Conservation (phyloP, 164 flowering plant genomes). For the Vitis vinifera region ASM3070453v1 NC_081818.1:23211501-23212000, state of each 20-base stretch:
- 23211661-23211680: constrained; percentile 30
- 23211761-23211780: too few relatives aligned
- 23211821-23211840: neutral
- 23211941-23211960: neutral
- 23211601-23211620: constrained; percentile 85
- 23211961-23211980: neutral
- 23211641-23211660: constrained; percentile 66
- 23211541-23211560: neutral
- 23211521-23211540: neutral
- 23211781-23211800: too few relatives aligned
- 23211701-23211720: neutral
- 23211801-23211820: neutral
- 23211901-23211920: neutral
- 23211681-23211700: constrained; percentile 11
- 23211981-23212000: neutral
- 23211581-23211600: constrained; percentile 17
- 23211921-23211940: neutral
- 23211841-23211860: neutral
- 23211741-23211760: neutral
- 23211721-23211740: neutral
- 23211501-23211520: constrained; percentile 80
- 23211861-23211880: neutral
- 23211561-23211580: neutral
- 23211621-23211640: constrained; percentile 53
- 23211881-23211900: neutral